These are phyloP conservation scores for Talaromyces wortmannii DNA, from an alignment of 495 filamentous ascomycete species.

Conservation along the genomic window DNA sequence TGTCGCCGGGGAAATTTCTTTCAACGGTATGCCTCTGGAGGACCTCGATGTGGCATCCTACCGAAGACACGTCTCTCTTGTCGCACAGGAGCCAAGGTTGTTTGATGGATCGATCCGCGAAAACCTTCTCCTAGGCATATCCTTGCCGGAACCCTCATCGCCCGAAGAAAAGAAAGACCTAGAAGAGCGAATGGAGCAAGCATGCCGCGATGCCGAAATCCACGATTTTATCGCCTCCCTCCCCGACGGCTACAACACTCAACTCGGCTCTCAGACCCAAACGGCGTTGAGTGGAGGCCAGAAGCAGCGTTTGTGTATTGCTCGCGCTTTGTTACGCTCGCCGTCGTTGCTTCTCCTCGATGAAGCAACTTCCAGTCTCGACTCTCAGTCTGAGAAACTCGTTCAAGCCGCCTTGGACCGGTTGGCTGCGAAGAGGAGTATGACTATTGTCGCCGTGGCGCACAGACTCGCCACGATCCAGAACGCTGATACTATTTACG, in stretches of 20 bases:
- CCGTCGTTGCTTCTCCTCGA: constrained; percentile 61
- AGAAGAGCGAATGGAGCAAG: constrained; percentile 45
- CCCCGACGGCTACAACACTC: constrained; percentile 24
- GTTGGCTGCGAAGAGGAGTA: constrained; percentile 36
- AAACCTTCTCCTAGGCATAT: constrained; percentile 47
- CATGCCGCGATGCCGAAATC: constrained; percentile 49
- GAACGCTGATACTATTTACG: constrained; percentile 65
- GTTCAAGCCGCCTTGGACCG: constrained; percentile 59
- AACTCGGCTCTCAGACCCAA: constrained; percentile 26
- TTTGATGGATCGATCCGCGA: constrained; percentile 57
- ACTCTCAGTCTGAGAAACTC: constrained; percentile 59
- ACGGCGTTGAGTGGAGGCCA: constrained; percentile 63
- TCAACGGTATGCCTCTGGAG: constrained; percentile 43
- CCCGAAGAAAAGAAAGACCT: constrained; percentile 13
- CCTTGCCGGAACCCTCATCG: not conserved
- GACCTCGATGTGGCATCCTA: constrained; percentile 35
- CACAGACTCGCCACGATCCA: constrained; percentile 66
- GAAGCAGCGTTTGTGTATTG: constrained; percentile 63
- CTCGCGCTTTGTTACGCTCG: constrained; percentile 59
- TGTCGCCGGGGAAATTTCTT: constrained; percentile 41
- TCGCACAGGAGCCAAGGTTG: constrained; percentile 57
- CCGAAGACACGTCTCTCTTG: constrained; percentile 48
- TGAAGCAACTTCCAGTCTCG: constrained; percentile 63
- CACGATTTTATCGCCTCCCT: constrained; percentile 51
- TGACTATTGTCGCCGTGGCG: constrained; percentile 64